Evolutionary conservation across 73 alveolate species (phyloP).

Genomic region (Symbiodinium pilosum): DNA sequence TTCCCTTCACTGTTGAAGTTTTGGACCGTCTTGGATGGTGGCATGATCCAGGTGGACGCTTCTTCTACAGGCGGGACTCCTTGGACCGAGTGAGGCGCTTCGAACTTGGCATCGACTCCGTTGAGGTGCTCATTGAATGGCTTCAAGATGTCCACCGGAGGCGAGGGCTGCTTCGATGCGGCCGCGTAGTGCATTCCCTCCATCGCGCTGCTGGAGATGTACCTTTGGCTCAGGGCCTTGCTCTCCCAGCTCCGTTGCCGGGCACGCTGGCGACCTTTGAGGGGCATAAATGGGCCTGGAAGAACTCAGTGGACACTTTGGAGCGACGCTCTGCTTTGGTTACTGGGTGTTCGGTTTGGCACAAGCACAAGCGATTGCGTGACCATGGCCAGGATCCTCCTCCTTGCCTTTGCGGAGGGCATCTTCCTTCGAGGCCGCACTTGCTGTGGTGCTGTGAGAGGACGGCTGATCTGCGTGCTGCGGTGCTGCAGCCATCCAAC

Average conservation of each 20-base stretch:
- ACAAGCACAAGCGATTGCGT: neutral
- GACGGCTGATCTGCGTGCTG: neutral
- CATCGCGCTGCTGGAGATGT: neutral
- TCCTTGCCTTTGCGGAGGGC: neutral
- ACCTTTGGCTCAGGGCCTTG: neutral
- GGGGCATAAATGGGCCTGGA: neutral
- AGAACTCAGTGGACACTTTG: neutral
- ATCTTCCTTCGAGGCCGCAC: neutral
- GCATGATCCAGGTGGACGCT: neutral
- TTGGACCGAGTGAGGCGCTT: neutral
- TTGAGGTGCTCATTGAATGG: neutral
- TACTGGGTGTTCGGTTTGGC: neutral
- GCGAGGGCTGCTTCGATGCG: neutral
- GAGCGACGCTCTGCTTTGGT: neutral
- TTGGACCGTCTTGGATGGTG: neutral
- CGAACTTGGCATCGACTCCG: neutral
- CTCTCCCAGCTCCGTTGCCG: neutral
- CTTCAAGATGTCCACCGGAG: neutral
- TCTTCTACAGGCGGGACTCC: neutral
- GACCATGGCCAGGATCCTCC: neutral
- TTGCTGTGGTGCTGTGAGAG: neutral
- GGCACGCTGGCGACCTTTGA: neutral
- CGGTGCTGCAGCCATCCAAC: neutral
- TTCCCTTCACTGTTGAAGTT: neutral
- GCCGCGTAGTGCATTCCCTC: neutral